A percentile compares a stretch with the other conserved stretches of the same genome.
These are phyloP conservation scores for Diddensiella caesifluorescens DNA, from an alignment of 805 yeast species.

Conservation along the genomic window DNA sequence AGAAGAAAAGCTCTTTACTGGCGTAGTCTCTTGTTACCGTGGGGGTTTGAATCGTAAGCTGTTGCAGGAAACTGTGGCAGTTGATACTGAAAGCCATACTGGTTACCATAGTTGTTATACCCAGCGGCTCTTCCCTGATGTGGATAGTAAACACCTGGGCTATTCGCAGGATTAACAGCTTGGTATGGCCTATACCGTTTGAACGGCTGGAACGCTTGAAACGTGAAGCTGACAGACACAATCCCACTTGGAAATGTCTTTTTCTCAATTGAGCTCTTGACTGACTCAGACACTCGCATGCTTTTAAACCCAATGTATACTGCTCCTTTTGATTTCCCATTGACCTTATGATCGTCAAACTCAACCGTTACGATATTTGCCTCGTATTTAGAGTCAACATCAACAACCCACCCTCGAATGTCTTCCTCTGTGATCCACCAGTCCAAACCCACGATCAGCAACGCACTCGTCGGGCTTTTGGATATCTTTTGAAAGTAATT, in stretches of 20 bases:
- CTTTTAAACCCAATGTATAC: constrained; percentile 17
- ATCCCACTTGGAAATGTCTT: no score
- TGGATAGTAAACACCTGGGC: neutral
- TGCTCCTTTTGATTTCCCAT: constrained; percentile 22
- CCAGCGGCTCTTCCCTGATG: neutral
- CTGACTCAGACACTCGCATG: constrained; percentile 9
- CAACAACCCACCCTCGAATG: constrained; percentile 21
- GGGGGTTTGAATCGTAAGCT: neutral
- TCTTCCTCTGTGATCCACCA: constrained; percentile 26
- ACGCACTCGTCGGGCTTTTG: no score
- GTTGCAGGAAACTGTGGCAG: neutral
- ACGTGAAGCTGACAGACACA: no score
- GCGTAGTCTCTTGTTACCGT: neutral
- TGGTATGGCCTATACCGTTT: neutral
- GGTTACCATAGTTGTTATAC: neutral
- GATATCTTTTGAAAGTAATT: no score
- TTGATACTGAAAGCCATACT: neutral
- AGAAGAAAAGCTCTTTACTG: constrained; percentile 1
- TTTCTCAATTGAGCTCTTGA: constrained; percentile 11
- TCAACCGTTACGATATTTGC: constrained; percentile 6
- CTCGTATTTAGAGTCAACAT: constrained; percentile 8
- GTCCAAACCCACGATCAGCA: constrained; percentile 14
- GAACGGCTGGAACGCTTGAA: neutral
- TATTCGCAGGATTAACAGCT: neutral
- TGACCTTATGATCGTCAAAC: constrained; percentile 23